Base-by-base conservation (phyloP, 1,284 basidiomycete species). In the Puccinia triticina region DNA sequence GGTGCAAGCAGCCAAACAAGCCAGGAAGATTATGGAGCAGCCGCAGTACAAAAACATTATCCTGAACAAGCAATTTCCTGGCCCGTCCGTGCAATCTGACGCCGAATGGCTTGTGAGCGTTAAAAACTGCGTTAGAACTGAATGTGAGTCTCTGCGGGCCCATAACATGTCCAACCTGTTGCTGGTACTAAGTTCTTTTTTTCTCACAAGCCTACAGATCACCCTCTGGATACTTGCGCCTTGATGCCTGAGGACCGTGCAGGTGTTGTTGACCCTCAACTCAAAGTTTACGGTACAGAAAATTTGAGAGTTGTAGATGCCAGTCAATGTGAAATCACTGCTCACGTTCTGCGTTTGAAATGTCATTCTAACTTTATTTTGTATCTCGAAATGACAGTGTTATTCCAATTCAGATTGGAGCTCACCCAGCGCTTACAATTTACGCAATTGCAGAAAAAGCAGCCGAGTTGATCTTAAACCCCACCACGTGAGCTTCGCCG, bases 271-370 rank as follows among this genome's bases (percentile, higher is more conserved):
- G 87, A 87, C 84, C 55, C 86, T 2, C 90, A 91, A 83, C 89
- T 93, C 83, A 91, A 90, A 85, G 93, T 94, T 69, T 92, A 90
- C 87, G 92, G 92, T 77, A 92, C 92, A 4, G 85, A 89, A 86
- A 92, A 92, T 88, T 88, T 94, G 84, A 86, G 88, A 66, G 86
- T 88, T 29, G 85, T 88, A 73, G 88, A 89, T 84, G 80, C 80
- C 23, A 82, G 80, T 64, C 77, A 71, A 37, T 4, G 11, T 8
- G 5, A 48, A 71, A 11, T 43, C 40, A 43, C 12, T 43, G 7
- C 40, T 43, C 94, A 94, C 50, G 21, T 59, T 59, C 0, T 90
- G 98, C 3, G 94, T 93, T 12, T 93, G 93, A 85, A 92, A 69
- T 59, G 55, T 64, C 4, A 16, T 29, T 64, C 26, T 29, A 16